These are phyloP conservation scores for Terfezia claveryi DNA, from an alignment of 495 filamentous ascomycete species.

Conservation along the genomic window DNA sequence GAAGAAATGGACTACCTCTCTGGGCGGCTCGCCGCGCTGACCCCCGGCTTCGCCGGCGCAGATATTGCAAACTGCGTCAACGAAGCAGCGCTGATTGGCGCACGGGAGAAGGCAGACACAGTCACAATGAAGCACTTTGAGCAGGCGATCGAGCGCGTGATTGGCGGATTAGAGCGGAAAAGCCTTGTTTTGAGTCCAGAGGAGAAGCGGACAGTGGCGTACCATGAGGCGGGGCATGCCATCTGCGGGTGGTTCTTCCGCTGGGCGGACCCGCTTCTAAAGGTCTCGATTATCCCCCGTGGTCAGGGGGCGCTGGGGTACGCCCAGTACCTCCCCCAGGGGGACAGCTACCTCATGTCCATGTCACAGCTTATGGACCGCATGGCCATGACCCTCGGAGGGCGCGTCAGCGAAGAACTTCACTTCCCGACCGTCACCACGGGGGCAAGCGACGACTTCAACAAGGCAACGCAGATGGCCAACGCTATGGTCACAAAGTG, in stretches of 20 bases:
- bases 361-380: conserved; percentile 94
- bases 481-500: conserved; percentile 93
- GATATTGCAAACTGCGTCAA: conserved; percentile 98
- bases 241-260: conserved; percentile 97
- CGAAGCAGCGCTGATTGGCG: conserved; percentile 88
- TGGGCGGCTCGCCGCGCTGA: conserved; percentile 72
- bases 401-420: conserved; percentile 80
- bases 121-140: conserved; percentile 85
- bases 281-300: conserved; percentile 95
- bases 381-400: conserved; percentile 97
- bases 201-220: conserved; percentile 87
- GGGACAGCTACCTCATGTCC: conserved; percentile 85
- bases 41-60: conserved; percentile 87
- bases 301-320: conserved; percentile 85
- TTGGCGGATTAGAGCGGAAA: conserved; percentile 90
- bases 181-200: conserved; percentile 76
- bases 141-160: conserved; percentile 88
- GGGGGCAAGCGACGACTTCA: conserved; percentile 90
- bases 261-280: conserved; percentile 87
- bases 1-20: conserved; percentile 73
- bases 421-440: conserved; percentile 92
- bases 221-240: conserved; percentile 94
- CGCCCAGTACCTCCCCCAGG: conserved; percentile 79
- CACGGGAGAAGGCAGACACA: conserved; percentile 48
- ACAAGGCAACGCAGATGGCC: conserved; percentile 91